Evolutionary conservation across 2,329 filamentous ascomycete genomes (phyloP), one percentile per base, ranked within the genome.

Genomic region (Arthrobotrys megalospora): DNA sequence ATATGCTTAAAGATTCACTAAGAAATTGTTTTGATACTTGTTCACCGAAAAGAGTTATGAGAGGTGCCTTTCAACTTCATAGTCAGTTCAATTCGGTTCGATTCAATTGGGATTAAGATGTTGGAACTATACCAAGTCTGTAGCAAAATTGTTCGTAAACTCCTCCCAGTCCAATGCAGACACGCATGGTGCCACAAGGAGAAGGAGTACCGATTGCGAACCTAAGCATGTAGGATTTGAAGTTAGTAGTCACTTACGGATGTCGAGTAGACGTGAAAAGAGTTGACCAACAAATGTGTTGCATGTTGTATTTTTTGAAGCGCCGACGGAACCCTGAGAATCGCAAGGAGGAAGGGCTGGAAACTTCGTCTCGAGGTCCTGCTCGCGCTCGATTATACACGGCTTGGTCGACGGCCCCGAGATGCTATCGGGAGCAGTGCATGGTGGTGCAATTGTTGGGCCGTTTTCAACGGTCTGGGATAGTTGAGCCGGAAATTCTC

Each of bases 11-110:
- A 3, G 82, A 82, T 73, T 84, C 82, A 73, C 83, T 85, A 2
- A 86, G 81, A 52, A 83, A 86, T 34, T 86, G 84, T 48, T 84
- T 84, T 0, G 85, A 85, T 0, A 85, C 82, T 2, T 83, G 82
- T 48, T 86, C 85, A 6, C 85, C 85, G 24, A 86, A 85, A 0
- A 86, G 81, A 0, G 83, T 80, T 0, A 86, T 79, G 0, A 85
- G 73, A 0, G 83, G 83, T 0, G 67, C 80, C 70, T 75, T 8
- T 50, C 43, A n/a, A 21, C 19, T n/a, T 11, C 34, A n/a, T 24
- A 12, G 36, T 55, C 14, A 63, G 45, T 14, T 64, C 21, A 8
- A 50, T 8, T 28, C 19, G 47, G 10, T 50, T 12, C 5, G 8
- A 28, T 28, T 38, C 10, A 38, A 38, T 32, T 47, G n/a, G 11